These are phyloP conservation scores for Stellera chamaejasme DNA, from an alignment of 345 rosid genomes.

Conservation along the genomic window DNA sequence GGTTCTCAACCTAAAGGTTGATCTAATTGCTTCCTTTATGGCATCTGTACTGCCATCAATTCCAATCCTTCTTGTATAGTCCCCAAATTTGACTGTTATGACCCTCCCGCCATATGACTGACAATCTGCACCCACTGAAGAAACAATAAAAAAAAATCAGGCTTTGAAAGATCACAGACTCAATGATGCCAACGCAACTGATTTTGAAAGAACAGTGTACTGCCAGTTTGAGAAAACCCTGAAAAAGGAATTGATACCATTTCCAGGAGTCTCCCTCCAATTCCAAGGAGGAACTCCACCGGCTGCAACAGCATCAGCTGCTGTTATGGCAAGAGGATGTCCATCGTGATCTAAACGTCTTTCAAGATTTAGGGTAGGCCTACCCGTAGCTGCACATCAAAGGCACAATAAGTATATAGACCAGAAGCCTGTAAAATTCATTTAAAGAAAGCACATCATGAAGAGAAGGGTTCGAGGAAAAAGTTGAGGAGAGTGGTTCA, in stretches of 20 bases:
- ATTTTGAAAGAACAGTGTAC: background rate
- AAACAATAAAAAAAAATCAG: constrained; percentile 3
- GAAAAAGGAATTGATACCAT: constrained; percentile 31
- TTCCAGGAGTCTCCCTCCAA: constrained; percentile 95
- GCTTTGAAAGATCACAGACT: background rate
- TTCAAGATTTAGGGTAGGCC: constrained; percentile 88
- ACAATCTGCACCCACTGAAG: constrained; percentile 49
- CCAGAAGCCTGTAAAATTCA: constrained; percentile 12
- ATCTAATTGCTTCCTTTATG: constrained; percentile 79
- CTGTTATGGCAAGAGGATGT: constrained; percentile 81
- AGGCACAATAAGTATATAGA: constrained; percentile 17
- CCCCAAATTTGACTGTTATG: constrained; percentile 82
- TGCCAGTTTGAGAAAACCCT: constrained; percentile 8
- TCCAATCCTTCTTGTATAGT: constrained; percentile 86
- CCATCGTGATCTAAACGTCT: constrained; percentile 96
- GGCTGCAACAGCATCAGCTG: constrained; percentile 79
- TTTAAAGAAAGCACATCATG: constrained; percentile 6
- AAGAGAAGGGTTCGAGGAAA: background rate
- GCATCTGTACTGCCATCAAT: constrained; percentile 84
- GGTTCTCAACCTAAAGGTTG: constrained; percentile 80
- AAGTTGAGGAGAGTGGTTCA: background rate
- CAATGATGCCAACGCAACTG: constrained; percentile 1
- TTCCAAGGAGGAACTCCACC: constrained; percentile 97
- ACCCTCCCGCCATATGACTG: constrained; percentile 87
- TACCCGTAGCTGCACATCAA: constrained; percentile 56